phyloP scores from a whole-genome alignment of 768 basidiomycete genomes.

The Panaeolus cyanescens region DNA sequence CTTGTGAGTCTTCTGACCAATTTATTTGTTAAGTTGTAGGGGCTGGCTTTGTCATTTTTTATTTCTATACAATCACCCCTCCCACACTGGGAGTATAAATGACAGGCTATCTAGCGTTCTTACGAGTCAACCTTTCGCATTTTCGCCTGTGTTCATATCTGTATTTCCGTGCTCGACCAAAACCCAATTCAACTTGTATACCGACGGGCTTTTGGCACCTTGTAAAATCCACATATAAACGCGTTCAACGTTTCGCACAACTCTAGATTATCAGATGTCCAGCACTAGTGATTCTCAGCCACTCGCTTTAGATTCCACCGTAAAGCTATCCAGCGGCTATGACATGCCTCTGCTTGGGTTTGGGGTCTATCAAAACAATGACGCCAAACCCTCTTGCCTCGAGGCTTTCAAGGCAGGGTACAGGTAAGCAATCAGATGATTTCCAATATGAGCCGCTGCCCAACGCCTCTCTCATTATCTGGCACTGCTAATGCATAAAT shows the following conservation, averaged over 20 bases:
- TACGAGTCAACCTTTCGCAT: not conserved
- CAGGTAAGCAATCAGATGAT: conserved; percentile 25
- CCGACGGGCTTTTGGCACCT: too few relatives aligned
- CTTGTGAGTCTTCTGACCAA: not conserved
- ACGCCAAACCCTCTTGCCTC: conserved; percentile 52
- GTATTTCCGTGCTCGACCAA: too few relatives aligned
- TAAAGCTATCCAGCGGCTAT: conserved; percentile 39
- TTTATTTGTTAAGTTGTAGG: not conserved
- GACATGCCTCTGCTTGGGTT: conserved; percentile 69
- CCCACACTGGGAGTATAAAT: not conserved
- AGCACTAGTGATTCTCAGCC: not conserved
- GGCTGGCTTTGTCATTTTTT: not conserved
- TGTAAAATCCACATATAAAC: too few relatives aligned
- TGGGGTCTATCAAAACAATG: conserved; percentile 70
- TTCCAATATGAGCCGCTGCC: not conserved
- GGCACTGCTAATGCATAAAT: not conserved
- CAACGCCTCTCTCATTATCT: conserved; percentile 33
- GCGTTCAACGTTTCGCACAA: not conserved
- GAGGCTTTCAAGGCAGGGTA: conserved; percentile 72
- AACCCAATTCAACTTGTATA: too few relatives aligned
- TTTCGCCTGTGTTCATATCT: too few relatives aligned
- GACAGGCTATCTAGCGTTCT: not conserved
- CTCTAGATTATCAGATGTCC: conserved; percentile 5
- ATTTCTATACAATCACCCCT: not conserved
- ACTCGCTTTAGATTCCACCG: conserved; percentile 24